Percentiles rank a stretch among this genome's conserved stretches.
phyloP scores from a whole-genome alignment of 164 flowering plant species.

The Aristolochia fimbriata region DNA sequence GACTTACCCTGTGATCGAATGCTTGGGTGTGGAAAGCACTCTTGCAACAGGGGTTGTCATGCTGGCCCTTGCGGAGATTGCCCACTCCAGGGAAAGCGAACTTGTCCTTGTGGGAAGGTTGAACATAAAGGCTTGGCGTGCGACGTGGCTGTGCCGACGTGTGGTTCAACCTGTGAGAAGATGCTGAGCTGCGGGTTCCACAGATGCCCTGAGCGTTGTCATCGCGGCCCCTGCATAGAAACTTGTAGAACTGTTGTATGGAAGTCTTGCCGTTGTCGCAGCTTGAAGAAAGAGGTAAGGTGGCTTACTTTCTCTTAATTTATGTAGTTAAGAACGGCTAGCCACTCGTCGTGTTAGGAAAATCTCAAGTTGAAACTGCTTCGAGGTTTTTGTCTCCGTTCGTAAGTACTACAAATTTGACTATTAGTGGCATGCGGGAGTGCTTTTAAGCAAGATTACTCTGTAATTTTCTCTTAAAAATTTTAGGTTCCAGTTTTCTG shows the following conservation, averaged over 20 bases:
- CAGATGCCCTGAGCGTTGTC: conserved; percentile 88
- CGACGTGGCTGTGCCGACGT: conserved; percentile 54
- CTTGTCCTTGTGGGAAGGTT: conserved; percentile 84
- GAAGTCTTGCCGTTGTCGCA: conserved; percentile 81
- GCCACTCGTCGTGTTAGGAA: no score
- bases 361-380: no score
- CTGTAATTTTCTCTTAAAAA: no score
- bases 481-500: no score
- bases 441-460: no score
- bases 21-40: conserved; percentile 70
- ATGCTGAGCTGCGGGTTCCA: conserved; percentile 62
- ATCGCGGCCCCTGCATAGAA: conserved; percentile 65
- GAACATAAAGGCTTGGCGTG: conserved; percentile 66
- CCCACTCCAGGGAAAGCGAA: conserved; percentile 65
- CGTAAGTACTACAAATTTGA: no score
- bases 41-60: conserved; percentile 73
- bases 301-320: neutral
- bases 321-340: no score
- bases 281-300: conserved; percentile 78
- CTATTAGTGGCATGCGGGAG: no score
- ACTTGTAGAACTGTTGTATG: conserved; percentile 61
- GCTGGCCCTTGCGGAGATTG: conserved; percentile 63
- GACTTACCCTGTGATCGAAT: conserved; percentile 37
- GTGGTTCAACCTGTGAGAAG: conserved; percentile 80
- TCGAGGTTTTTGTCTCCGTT: no score